Evolutionary conservation across 2,329 filamentous ascomycete species (phyloP), one percentile per base, ranked within the genome.

Genomic region (Pseudomassariella vexata): DNA sequence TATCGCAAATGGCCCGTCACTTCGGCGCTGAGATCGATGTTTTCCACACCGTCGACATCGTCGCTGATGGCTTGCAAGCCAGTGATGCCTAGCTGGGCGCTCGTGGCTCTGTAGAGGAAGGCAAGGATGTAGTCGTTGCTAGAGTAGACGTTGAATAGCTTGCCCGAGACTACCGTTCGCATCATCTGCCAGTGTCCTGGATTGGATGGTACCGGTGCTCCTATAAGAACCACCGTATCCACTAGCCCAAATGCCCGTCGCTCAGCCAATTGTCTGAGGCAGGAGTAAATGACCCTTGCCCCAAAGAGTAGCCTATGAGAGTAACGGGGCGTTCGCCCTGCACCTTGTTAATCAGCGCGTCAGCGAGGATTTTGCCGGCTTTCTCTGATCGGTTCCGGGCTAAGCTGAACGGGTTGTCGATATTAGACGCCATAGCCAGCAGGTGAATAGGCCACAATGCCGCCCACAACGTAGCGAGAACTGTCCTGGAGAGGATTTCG

Each of bases 111-210:
- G 55, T 95, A 95, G 12, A 95, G 65, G 52, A 95, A 90, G 1
- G 79, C 88, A 1, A 95, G 76, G 19, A 95, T 79, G 49, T 86
- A 85, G 57, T 95, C 89, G 38, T 92, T 89, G 32, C 82, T 78
- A 2, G 85, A 90, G 59, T 82, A 95, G 7, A 90, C 86, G 46
- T 95, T 95, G 46, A 94, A 82, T 6, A 95, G 70, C 36, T 83
- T 75, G 3, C 89, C 88, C 2, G 81, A 76, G 9, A 38, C 36
- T 7, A 38, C 36, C 4, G 36, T 35, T 26, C 32, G 15, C 36
- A 38, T 38, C 32, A 33, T 35, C 10, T 38, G 36, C 36, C 36
- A 95, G 44, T 87, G 77, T 2, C 69, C 68, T 1, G 73, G 59
- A 26, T 82, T 74, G 0, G 82, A 85, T 0, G 89, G 86, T 0